Evolutionary conservation across 805 yeast genomes (phyloP).

Genomic region (Starmerella gropengiesseri): DNA sequence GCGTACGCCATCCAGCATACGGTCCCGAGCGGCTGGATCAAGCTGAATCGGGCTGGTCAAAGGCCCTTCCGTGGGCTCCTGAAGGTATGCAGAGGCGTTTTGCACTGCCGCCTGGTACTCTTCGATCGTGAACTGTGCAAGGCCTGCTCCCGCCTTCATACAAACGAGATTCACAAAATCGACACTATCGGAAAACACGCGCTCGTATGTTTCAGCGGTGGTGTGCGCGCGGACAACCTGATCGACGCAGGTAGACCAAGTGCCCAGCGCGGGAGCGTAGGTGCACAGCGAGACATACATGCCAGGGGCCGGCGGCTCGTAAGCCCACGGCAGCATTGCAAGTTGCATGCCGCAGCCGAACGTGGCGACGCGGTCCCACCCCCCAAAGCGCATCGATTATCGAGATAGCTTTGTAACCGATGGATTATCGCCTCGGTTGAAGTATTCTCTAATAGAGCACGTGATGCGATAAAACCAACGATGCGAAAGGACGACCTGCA

Average conservation of each 20-base stretch:
- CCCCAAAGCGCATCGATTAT: slow-evolving; percentile 13
- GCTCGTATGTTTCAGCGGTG: neutral
- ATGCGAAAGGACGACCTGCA: neutral
- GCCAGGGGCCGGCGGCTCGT: slow-evolving; percentile 8
- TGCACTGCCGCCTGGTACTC: neutral
- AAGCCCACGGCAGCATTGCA: slow-evolving; percentile 12
- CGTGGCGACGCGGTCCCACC: slow-evolving; percentile 17
- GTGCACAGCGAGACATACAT: slow-evolving; percentile 14
- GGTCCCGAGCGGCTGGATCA: neutral
- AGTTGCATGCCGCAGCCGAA: slow-evolving; percentile 18
- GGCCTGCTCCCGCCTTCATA: slow-evolving; percentile 12
- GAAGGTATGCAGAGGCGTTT: slow-evolving; percentile 10
- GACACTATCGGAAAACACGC: neutral
- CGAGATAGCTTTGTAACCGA: slow-evolving; percentile 6
- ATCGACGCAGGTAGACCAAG: slow-evolving; percentile 18
- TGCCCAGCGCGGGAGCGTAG: slow-evolving; percentile 16
- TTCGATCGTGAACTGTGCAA: neutral
- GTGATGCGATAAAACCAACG: neutral
- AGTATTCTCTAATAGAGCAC: neutral
- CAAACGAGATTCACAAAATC: slow-evolving; percentile 12
- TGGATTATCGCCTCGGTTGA: neutral
- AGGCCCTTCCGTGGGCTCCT: neutral
- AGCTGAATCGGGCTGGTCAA: slow-evolving; percentile 6
- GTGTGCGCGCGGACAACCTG: slow-evolving; percentile 6
- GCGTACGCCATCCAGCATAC: slow-evolving; percentile 7